Evolutionary conservation across 208 protist species (phyloP), one percentile per base, ranked within the genome.

Genomic region (Acanthamoeba castellanii): DNA sequence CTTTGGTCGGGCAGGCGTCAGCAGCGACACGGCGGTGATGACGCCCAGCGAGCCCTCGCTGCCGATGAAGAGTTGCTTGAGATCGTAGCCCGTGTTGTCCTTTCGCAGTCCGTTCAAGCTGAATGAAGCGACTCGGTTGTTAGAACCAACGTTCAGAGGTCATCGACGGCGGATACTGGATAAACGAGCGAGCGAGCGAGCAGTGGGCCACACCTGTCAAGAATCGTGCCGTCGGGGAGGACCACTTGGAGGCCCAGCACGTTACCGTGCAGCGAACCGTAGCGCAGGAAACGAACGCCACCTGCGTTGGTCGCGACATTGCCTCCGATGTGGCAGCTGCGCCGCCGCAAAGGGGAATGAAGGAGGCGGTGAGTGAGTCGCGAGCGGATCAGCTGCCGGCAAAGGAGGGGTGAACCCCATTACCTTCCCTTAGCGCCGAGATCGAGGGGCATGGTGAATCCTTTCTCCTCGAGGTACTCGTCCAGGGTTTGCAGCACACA

Each of bases 31-130:
- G 13, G 97, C 97, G 16, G 99, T 99, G 9, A 99, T 98, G 0
- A 99, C 97, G 55, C 99, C 99, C 25, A 99, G 97, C 18, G 98
- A 99, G 66, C 99, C 99, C 95, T 99, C 99, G 70, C 97, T 98
- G 45, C 99, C 99, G 70, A 99, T 99, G 93, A 99, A 99, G 20
- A 99, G 97, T 82, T 99, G 98, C 96, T 99, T 99, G 68, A 99
- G 95, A 93, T 99, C 98, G 95, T 99, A 99, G 32, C 98, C 98
- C 42, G 98, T 99, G 95, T 99, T 99, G 96, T 99, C 99, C 95
- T 99, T 99, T 64, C 47, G 84, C 66, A 96, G n/a, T 42, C 92
- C 74, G 66, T 66, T 91, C 8, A 95, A 25, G 85, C 61, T 72
- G 59, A 20, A n/a, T n/a, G n/a, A n/a, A n/a, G n/a, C n/a, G n/a